phyloP scores from a whole-genome alignment of 192 early-diverging fungal species.

The Coemansia reversa region DNA sequence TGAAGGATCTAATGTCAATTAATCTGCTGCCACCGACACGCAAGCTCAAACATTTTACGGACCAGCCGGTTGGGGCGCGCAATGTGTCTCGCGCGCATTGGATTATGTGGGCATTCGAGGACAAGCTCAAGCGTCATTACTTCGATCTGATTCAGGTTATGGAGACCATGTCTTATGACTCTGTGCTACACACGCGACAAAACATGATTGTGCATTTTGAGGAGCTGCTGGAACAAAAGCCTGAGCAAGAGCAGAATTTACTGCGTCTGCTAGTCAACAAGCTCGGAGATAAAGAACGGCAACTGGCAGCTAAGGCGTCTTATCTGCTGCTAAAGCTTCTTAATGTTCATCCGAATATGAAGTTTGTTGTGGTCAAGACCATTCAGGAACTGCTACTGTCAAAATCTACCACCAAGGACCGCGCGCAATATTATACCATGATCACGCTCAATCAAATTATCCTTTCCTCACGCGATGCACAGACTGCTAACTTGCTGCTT shows the following conservation, averaged over 20 bases:
- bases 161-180: conserved; percentile 85
- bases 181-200: conserved; percentile 78
- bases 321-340: conserved; percentile 78
- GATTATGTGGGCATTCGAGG: conserved; percentile 93
- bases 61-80: conserved; percentile 70
- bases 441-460: conserved; percentile 92
- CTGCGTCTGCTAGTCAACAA: conserved; percentile 92
- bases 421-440: conserved; percentile 89
- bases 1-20: conserved; percentile 86
- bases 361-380: conserved; percentile 80
- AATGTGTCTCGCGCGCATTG: conserved; percentile 70
- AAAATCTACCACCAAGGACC: conserved; percentile 66
- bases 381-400: conserved; percentile 82
- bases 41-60: conserved; percentile 91
- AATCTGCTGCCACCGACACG: conserved; percentile 76
- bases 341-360: conserved; percentile 79
- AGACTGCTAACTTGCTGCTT: conserved; percentile 79
- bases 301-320: conserved; percentile 81
- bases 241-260: conserved; percentile 96
- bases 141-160: conserved; percentile 88
- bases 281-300: conserved; percentile 87
- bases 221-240: conserved; percentile 78
- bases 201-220: conserved; percentile 75
- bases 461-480: conserved; percentile 68
- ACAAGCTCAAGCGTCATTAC: conserved; percentile 86